These are phyloP conservation scores for Pyrenochaeta sp. DNA, from an alignment of 2,329 filamentous ascomycete genomes.

Conservation along the genomic window DNA sequence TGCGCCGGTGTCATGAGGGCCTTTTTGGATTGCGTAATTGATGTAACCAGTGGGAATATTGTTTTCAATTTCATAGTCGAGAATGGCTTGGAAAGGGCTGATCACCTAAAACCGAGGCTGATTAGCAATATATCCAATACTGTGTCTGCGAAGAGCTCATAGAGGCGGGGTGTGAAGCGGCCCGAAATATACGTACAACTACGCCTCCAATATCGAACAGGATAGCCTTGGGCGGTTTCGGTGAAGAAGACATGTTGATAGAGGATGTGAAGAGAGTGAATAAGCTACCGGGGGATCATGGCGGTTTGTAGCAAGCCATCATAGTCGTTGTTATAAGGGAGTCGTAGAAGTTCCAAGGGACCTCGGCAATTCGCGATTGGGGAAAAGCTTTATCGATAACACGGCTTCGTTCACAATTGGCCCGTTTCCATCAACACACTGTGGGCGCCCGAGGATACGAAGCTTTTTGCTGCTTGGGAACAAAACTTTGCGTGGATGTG, in stretches of 20 bases:
- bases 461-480: too few relatives aligned
- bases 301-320: conserved; percentile 25
- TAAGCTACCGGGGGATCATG: conserved; percentile 20
- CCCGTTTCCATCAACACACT: too few relatives aligned
- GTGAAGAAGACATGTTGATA: conserved; percentile 14
- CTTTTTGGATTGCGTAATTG: conserved; percentile 85
- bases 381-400: conserved; percentile 25
- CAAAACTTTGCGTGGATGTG: too few relatives aligned
- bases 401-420: conserved; percentile 4
- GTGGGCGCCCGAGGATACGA: too few relatives aligned
- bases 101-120: conserved; percentile 67
- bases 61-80: conserved; percentile 83
- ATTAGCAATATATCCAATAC: conserved; percentile 1
- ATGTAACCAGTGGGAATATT: conserved; percentile 88
- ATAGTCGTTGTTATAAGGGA: conserved; percentile 9
- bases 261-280: neutral
- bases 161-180: neutral
- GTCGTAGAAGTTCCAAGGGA: conserved; percentile 20
- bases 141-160: neutral
- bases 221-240: conserved; percentile 37
- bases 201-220: conserved; percentile 98
- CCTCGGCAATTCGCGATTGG: conserved; percentile 28
- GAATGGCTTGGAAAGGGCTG: conserved; percentile 91
- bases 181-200: conserved; percentile 75
- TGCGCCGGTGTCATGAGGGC: conserved; percentile 74